Conservation (phyloP, 306 rosid genomes). For the Lithocarpus polystachyus region DNA sequence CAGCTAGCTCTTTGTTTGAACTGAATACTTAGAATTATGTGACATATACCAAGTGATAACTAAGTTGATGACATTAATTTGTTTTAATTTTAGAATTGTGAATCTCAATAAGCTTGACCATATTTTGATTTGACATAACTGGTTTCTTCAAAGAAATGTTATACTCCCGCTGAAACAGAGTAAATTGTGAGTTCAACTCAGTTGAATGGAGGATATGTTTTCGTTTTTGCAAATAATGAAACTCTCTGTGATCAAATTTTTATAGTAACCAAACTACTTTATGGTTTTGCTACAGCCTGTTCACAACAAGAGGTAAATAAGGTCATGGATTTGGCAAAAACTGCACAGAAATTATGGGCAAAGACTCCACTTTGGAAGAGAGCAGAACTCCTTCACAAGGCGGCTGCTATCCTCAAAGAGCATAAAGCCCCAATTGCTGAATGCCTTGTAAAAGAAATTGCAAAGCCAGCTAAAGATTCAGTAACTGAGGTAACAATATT, state of each 20-base stretch:
- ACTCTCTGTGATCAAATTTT: not conserved
- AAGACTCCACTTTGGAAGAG: slow-evolving; percentile 98
- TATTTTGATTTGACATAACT: not conserved
- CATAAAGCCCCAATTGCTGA: slow-evolving; percentile 88
- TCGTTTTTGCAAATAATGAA: not conserved
- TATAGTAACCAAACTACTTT: not conserved
- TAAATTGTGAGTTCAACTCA: not conserved
- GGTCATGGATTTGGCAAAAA: slow-evolving; percentile 76
- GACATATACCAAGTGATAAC: not conserved
- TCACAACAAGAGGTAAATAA: slow-evolving; percentile 92
- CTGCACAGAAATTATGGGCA: slow-evolving; percentile 92
- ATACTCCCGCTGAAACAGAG: no score
- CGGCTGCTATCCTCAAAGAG: slow-evolving; percentile 89
- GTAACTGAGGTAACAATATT: slow-evolving; percentile 63
- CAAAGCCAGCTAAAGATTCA: slow-evolving; percentile 97
- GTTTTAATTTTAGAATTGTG: not conserved
- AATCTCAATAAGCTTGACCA: not conserved
- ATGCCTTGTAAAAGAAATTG: slow-evolving; percentile 84
- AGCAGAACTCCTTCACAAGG: slow-evolving; percentile 95
- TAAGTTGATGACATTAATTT: not conserved
- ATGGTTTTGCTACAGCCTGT: slow-evolving; percentile 55
- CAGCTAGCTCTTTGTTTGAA: not conserved
- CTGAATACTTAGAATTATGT: not conserved
- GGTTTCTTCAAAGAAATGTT: no score
- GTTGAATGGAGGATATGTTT: not conserved